Evolutionary conservation across 768 basidiomycete genomes (phyloP).

Genomic region (Lyophyllum atratum): DNA sequence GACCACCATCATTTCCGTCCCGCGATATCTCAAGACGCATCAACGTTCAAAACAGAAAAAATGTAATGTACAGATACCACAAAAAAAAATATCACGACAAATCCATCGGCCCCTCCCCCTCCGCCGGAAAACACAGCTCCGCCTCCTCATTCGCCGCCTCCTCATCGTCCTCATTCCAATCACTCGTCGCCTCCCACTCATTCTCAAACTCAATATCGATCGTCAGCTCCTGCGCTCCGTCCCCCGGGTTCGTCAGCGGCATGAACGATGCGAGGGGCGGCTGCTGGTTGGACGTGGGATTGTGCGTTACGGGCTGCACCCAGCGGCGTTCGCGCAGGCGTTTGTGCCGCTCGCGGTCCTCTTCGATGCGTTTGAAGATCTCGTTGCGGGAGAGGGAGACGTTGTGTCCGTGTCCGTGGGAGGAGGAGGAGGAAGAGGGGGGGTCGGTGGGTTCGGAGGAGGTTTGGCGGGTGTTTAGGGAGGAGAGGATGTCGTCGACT

Average conservation of each 20-base stretch:
- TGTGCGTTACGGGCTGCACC: constrained; percentile 78
- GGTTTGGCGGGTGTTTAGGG: constrained; percentile 49
- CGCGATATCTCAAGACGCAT: neutral
- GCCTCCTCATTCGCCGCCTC: constrained; percentile 75
- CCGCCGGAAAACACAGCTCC: constrained; percentile 64
- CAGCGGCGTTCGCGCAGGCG: constrained; percentile 87
- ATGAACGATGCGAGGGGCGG: constrained; percentile 60
- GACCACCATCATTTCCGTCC: neutral
- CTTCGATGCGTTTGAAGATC: constrained; percentile 84
- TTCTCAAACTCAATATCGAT: constrained; percentile 88
- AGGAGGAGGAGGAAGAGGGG: constrained; percentile 15
- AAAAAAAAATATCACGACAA: constrained; percentile 26
- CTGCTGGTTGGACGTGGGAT: constrained; percentile 39
- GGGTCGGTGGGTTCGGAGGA: constrained; percentile 11
- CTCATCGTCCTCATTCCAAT: constrained; percentile 89
- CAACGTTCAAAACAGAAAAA: neutral
- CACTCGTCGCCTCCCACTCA: constrained; percentile 87
- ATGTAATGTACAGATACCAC: no score
- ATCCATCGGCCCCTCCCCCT: constrained; percentile 47
- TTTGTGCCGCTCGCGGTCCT: constrained; percentile 91
- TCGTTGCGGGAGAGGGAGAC: constrained; percentile 60
- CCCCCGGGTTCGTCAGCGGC: constrained; percentile 52
- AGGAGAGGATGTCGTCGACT: constrained; percentile 67
- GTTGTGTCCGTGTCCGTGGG: no score
- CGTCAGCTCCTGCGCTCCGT: constrained; percentile 60